Conservation (phyloP, 2,329 filamentous ascomycete genomes). For the Curvularia spicifera region DNA sequence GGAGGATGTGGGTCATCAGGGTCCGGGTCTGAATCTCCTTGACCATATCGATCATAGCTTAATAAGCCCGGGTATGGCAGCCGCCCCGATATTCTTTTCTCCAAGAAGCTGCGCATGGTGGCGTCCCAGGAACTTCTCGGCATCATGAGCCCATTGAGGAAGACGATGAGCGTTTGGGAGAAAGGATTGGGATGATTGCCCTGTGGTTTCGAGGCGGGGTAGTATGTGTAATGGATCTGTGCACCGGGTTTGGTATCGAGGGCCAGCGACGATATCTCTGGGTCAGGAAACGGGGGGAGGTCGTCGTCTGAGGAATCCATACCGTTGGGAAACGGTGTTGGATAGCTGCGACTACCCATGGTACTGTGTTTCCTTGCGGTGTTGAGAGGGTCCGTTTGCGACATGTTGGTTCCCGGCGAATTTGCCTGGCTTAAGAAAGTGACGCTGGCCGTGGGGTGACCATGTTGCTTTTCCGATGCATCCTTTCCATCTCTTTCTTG, state of each 20-base stretch:
- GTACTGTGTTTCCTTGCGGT: constrained; percentile 11
- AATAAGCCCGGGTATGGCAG: constrained; percentile 54
- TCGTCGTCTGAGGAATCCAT: constrained; percentile 38
- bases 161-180: constrained; percentile 50
- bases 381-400: constrained; percentile 12
- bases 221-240: constrained; percentile 45
- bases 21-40: constrained; percentile 60
- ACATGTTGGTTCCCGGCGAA: constrained; percentile 22
- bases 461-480: constrained; percentile 13
- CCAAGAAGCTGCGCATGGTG: constrained; percentile 40
- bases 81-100: constrained; percentile 32
- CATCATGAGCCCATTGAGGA: constrained; percentile 54
- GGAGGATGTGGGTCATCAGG: constrained; percentile 43
- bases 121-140: constrained; percentile 51
- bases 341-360: constrained; percentile 15
- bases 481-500: constrained; percentile 17
- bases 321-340: constrained; percentile 24
- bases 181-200: constrained; percentile 41
- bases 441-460: constrained; percentile 9
- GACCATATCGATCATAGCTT: constrained; percentile 65
- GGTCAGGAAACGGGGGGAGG: constrained; percentile 36
- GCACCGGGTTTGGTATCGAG: constrained; percentile 42
- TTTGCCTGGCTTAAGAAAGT: constrained; percentile 13
- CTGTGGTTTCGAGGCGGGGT: constrained; percentile 36
- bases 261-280: constrained; percentile 36